phyloP scores from a whole-genome alignment of 2,329 filamentous ascomycete species.

The Microascus cirrosus region DNA sequence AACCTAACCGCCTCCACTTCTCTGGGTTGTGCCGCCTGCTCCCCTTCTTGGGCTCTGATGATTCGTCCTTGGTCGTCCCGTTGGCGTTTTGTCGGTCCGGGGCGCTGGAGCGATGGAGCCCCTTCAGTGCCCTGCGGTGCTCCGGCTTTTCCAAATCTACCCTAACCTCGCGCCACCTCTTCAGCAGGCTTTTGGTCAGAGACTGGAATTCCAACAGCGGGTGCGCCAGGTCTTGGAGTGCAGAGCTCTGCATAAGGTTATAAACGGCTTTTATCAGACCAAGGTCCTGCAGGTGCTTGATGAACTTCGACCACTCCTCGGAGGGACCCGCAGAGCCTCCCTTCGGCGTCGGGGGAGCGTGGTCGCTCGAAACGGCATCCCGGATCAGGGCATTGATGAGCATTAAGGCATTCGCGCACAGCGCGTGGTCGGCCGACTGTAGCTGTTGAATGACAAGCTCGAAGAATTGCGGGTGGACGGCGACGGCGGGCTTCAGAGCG shows the following conservation, averaged over 20 bases:
- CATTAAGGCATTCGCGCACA: conserved; percentile 92
- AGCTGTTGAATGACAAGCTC: conserved; percentile 87
- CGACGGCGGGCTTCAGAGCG: conserved; percentile 82
- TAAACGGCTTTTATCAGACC: conserved; percentile 90
- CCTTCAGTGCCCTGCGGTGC: conserved; percentile 77
- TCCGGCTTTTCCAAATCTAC: conserved; percentile 82
- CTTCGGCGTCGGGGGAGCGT: conserved; percentile 26
- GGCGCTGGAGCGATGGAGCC: conserved; percentile 72
- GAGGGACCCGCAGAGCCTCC: conserved; percentile 20
- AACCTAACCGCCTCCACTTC: conserved; percentile 88
- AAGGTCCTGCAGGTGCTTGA: conserved; percentile 85
- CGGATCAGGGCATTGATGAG: conserved; percentile 91
- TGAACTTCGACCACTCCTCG: conserved; percentile 89
- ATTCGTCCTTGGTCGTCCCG: conserved; percentile 24
- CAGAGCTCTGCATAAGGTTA: conserved; percentile 85
- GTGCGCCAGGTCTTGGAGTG: conserved; percentile 80
- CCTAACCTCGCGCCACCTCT: conserved; percentile 77
- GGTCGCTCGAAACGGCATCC: conserved; percentile 72
- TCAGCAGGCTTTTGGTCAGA: conserved; percentile 74
- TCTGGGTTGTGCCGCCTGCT: conserved; percentile 70
- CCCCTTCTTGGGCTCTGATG: conserved; percentile 36
- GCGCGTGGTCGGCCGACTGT: conserved; percentile 85
- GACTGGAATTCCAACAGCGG: conserved; percentile 89
- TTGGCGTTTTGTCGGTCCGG: conserved; percentile 41
- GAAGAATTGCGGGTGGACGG: conserved; percentile 85